Evolutionary conservation across 208 protist genomes (phyloP).

Genomic region (Plasmodiophora brassicae): DNA sequence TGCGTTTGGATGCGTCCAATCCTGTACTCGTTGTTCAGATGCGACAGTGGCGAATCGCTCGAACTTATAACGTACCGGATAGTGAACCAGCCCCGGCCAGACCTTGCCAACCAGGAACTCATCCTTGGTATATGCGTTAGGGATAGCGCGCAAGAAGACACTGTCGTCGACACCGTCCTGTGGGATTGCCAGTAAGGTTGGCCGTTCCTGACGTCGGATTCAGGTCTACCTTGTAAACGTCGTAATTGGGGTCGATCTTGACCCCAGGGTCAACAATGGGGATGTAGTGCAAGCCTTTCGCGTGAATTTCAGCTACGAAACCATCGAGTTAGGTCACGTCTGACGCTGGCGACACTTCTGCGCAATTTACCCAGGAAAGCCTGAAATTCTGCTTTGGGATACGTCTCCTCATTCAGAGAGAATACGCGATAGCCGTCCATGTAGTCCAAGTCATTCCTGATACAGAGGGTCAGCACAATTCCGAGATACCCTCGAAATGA

Average conservation of each 20-base stretch:
- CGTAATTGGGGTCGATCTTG: background rate
- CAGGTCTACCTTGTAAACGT: too few species aligned
- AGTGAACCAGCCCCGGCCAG: slow-evolving; percentile 52
- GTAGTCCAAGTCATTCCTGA: slow-evolving; percentile 76
- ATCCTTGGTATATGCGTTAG: slow-evolving; percentile 8
- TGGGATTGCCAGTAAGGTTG: too few species aligned
- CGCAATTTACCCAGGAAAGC: slow-evolving; percentile 55
- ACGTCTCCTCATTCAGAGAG: slow-evolving; percentile 62
- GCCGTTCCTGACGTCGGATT: too few species aligned
- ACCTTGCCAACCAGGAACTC: slow-evolving; percentile 40
- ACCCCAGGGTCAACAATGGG: slow-evolving; percentile 62
- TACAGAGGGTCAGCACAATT: too few species aligned
- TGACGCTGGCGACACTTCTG: too few species aligned
- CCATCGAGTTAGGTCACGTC: too few species aligned
- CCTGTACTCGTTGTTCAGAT: slow-evolving; percentile 24
- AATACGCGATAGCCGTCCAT: slow-evolving; percentile 72
- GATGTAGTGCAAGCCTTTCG: background rate
- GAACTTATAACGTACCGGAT: slow-evolving; percentile 47
- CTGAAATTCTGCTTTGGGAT: slow-evolving; percentile 42
- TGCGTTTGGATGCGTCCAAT: slow-evolving; percentile 55
- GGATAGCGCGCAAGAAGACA: slow-evolving; percentile 38
- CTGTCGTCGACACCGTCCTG: background rate
- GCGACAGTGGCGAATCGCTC: too few species aligned
- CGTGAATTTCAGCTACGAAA: slow-evolving; percentile 48
- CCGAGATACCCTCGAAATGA: too few species aligned